phyloP scores from a whole-genome alignment of 495 filamentous ascomycete genomes.

The Sabuloglossum arenarium region DNA sequence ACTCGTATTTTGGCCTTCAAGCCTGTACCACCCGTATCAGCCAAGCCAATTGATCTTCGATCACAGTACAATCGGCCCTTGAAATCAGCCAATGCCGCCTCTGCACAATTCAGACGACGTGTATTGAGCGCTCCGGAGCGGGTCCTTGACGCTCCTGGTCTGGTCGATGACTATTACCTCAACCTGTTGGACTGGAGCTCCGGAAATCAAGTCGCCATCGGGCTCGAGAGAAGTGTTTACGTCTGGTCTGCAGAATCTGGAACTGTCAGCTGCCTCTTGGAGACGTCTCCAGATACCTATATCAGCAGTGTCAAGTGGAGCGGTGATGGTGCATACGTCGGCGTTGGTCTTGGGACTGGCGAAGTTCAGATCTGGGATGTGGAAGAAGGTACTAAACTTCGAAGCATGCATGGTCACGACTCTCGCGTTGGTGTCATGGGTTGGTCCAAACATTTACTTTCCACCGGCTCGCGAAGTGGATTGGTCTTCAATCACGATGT shows the following conservation, averaged over 20 bases:
- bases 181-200: conserved; percentile 97
- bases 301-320: conserved; percentile 98
- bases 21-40: conserved; percentile 87
- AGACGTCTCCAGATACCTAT: conserved; percentile 77
- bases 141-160: conserved; percentile 87
- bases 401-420: conserved; percentile 96
- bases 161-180: conserved; percentile 97
- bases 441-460: conserved; percentile 94
- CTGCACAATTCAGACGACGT: conserved; percentile 72
- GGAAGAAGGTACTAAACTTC: conserved; percentile 80
- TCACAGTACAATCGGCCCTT: conserved; percentile 96
- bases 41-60: conserved; percentile 90
- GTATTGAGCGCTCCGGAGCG: conserved; percentile 89
- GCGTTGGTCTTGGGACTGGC: conserved; percentile 82
- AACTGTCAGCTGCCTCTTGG: conserved; percentile 64
- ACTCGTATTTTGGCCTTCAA: conserved; percentile 98
- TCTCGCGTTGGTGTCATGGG: conserved; percentile 94
- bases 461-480: conserved; percentile 81
- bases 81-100: conserved; percentile 46
- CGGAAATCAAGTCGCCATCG: conserved; percentile 93
- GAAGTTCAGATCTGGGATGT: conserved; percentile 99
- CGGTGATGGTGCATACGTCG: conserved; percentile 87
- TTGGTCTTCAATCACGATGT: conserved; percentile 99
- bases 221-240: conserved; percentile 88
- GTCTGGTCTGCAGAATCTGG: conserved; percentile 98